Evolutionary conservation across 192 early-diverging fungal genomes (phyloP).

Genomic region (Jimgerdemannia flammicorona): DNA sequence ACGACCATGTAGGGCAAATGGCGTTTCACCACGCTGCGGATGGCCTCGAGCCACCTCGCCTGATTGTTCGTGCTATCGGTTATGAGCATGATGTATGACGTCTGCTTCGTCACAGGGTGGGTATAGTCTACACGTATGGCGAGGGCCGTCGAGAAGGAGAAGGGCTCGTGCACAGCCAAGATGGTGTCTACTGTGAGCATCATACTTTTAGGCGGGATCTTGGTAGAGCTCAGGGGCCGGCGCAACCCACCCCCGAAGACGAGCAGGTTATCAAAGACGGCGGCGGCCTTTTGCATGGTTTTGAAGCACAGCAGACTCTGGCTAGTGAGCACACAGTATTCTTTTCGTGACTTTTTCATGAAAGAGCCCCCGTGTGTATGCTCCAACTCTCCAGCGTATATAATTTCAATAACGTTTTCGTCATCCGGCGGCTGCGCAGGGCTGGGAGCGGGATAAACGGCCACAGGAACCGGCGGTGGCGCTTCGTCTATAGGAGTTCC

Average conservation of each 20-base stretch:
- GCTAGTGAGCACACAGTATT: conserved; percentile 27
- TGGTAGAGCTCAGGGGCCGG: conserved; percentile 1
- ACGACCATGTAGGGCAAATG: conserved; percentile 5
- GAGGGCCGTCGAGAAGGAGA: background rate
- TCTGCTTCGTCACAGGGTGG: conserved; percentile 8
- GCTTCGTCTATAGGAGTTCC: too few species aligned
- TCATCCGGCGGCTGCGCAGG: background rate
- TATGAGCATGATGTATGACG: conserved; percentile 4
- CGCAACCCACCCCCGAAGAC: background rate
- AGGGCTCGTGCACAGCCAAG: conserved; percentile 16
- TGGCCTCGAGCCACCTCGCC: conserved; percentile 18
- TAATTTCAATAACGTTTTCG: conserved; percentile 3
- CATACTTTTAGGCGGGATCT: conserved; percentile 6
- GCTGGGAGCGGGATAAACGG: too few species aligned
- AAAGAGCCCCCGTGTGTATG: conserved; percentile 6
- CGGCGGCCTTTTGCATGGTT: conserved; percentile 15
- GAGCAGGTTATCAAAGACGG: conserved; percentile 13
- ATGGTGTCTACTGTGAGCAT: conserved; percentile 9
- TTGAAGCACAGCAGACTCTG: conserved; percentile 24
- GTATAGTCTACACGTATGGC: conserved; percentile 26
- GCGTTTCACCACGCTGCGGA: conserved; percentile 8
- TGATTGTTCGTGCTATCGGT: conserved; percentile 9
- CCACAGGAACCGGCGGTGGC: too few species aligned
- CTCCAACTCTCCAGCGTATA: conserved; percentile 19
- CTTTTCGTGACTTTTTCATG: conserved; percentile 4